Evolutionary conservation across 495 filamentous ascomycete species (phyloP).

Genomic region (Glarea lozoyensis): DNA sequence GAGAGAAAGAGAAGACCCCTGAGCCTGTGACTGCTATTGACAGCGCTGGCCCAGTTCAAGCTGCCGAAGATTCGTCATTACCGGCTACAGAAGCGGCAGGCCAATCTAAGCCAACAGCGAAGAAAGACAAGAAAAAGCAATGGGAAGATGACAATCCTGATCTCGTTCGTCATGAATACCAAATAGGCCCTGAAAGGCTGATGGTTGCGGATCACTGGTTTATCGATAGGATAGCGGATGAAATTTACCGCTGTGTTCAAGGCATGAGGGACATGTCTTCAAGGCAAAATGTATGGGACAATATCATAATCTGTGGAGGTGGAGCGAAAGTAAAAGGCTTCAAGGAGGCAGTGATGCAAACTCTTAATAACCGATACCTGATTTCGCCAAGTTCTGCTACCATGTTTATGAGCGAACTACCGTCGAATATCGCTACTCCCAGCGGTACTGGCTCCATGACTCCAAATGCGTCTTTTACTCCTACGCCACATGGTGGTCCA

Average conservation of each 20-base stretch:
- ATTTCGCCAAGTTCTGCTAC: constrained; percentile 85
- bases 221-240: constrained; percentile 69
- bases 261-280: constrained; percentile 69
- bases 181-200: constrained; percentile 84
- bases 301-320: constrained; percentile 78
- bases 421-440: constrained; percentile 82
- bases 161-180: constrained; percentile 59
- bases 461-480: constrained; percentile 56
- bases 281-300: constrained; percentile 83
- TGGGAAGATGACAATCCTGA: constrained; percentile 31
- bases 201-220: constrained; percentile 64
- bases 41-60: constrained; percentile 6
- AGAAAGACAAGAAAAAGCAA: constrained; percentile 31
- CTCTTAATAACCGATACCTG: constrained; percentile 71
- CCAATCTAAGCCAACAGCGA: constrained; percentile 11
- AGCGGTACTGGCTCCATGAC: constrained; percentile 87
- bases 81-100: constrained; percentile 9
- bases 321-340: constrained; percentile 81
- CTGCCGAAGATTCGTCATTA: constrained; percentile 1
- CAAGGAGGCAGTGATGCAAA: constrained; percentile 75
- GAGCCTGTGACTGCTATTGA: constrained; percentile 15
- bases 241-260: constrained; percentile 73
- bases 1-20: constrained; percentile 32
- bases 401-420: constrained; percentile 94
- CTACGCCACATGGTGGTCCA: constrained; percentile 39